Base-by-base conservation (phyloP, 2,329 filamentous ascomycete species). In the Cladosporium velox region DNA sequence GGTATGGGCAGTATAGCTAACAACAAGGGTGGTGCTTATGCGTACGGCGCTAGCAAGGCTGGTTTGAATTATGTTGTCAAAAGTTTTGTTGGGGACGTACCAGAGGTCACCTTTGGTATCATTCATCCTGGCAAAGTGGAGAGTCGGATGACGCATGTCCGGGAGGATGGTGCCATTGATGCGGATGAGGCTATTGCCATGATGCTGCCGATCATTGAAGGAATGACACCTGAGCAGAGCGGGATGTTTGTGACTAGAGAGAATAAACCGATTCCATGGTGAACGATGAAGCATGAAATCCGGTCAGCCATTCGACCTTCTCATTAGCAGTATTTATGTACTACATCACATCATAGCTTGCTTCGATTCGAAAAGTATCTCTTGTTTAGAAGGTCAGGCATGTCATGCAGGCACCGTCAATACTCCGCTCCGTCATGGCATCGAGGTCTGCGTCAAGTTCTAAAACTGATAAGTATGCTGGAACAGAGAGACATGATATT, bases 91-190 rank as follows among this genome's bases (percentile, higher is more conserved):
- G 38, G 28, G 15, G 64, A 66, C 11, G 64, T 61, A 15, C 64
- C 58, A 21, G 64, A 66, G 7, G 59, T 66, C 18, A 57, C 38
- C 5, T 61, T 62, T 44, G 64, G 35, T 5, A 64, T 64, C 28
- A 66, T 66, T 11, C 59, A 66, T 21, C 64, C 64, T 21, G 64
- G 64, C 6, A 62, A 61, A 35, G 64, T 66, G 18, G 64, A 66
- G 24, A 66, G 44, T 30, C 55, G 63, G 6, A 65, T 65, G 63
- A 65, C 63, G 30, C 63, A 65, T 30, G 63, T 65, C 7, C 41
- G 55, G 18, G 63, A 65, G 15, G 63, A 65, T 6, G 63, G 63
- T 2, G 63, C 63, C 0, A 65, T 60, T 3, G 63, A 65, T 65
- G 32, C 63, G 2, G 55, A 65, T 15, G 63, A 65, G 18, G 63